These are phyloP conservation scores for Apodospora peruviana DNA, from an alignment of 495 filamentous ascomycete species.

Conservation along the genomic window DNA sequence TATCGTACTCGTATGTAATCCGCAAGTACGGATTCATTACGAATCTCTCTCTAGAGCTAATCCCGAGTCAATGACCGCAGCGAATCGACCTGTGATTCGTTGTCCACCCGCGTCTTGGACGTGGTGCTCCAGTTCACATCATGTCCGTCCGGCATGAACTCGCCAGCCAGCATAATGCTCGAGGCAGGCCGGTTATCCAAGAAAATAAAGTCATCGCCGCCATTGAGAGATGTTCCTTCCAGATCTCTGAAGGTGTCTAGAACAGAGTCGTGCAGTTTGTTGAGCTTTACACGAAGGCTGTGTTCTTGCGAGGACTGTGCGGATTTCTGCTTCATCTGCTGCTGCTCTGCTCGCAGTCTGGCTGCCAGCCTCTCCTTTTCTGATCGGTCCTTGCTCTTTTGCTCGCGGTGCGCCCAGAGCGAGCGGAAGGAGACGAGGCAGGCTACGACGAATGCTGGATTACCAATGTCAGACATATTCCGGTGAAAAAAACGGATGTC, in stretches of 20 bases:
- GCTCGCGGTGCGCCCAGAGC: slow-evolving; percentile 10
- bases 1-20: no score
- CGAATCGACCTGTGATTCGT: background rate
- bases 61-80: no score
- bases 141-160: background rate
- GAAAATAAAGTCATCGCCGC: background rate
- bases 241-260: slow-evolving; percentile 4
- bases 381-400: background rate
- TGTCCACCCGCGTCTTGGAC: background rate
- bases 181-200: background rate
- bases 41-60: no score
- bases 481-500: background rate
- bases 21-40: no score
- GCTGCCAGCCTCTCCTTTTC: background rate
- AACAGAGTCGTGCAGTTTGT: background rate
- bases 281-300: background rate
- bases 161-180: background rate
- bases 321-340: no score
- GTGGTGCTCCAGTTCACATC: background rate
- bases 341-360: background rate
- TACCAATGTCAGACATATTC: background rate
- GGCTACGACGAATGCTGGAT: slow-evolving; percentile 16
- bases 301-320: no score
- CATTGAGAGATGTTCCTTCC: slow-evolving; percentile 3
- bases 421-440: slow-evolving; percentile 20